phyloP scores from a whole-genome alignment of 2,329 filamentous ascomycete species.

The Penicillium concentricum region DNA sequence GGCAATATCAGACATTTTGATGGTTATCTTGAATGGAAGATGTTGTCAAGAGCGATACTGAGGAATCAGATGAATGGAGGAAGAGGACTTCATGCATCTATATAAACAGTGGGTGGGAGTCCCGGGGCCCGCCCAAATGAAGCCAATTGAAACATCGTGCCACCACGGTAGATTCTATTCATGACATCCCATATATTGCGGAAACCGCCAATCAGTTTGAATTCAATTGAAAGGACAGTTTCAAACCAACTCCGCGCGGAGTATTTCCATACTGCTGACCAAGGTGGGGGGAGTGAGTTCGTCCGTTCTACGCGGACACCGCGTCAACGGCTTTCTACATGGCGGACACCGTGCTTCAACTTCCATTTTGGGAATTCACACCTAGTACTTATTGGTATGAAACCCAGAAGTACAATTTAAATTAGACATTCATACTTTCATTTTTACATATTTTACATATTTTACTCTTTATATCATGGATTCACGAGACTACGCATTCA shows the following conservation, averaged over 20 bases:
- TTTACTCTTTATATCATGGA: neutral
- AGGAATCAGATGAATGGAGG: neutral
- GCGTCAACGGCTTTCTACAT: neutral
- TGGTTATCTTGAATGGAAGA: neutral
- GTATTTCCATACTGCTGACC: neutral
- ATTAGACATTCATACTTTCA: too few species aligned
- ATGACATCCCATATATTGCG: neutral
- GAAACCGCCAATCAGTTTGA: neutral
- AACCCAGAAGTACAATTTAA: too few species aligned
- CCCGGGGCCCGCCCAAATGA: neutral
- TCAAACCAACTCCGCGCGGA: neutral
- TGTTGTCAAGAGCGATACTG: neutral
- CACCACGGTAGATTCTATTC: neutral
- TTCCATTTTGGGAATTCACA: neutral
- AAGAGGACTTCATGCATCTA: neutral
- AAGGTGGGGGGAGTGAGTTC: neutral
- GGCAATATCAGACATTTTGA: neutral
- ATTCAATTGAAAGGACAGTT: neutral
- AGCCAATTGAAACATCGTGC: too few species aligned
- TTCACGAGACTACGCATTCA: neutral
- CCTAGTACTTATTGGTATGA: too few species aligned
- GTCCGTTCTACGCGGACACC: neutral
- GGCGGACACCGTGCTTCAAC: neutral
- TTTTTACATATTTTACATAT: too few species aligned
- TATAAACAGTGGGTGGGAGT: neutral